Conservation (phyloP, 2,329 filamentous ascomycete genomes). For the Aspergillus latus region DNA sequence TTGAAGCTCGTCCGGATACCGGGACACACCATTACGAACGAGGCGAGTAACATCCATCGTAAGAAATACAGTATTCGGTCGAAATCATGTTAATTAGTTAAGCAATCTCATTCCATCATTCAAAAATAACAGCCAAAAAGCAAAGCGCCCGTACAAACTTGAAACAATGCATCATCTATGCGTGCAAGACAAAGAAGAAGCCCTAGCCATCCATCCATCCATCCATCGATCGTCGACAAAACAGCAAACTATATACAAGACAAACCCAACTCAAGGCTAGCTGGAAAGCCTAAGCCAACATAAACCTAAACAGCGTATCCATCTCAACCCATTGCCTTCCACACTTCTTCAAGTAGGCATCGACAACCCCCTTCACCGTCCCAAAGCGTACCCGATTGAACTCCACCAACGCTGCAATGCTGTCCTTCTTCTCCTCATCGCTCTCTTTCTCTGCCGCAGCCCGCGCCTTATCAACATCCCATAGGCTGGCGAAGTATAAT, state of each 20-base stretch:
- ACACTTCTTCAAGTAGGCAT: constrained; percentile 83
- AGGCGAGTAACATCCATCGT: too few relatives aligned
- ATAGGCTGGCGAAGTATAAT: constrained; percentile 79
- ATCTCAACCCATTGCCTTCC: constrained; percentile 91
- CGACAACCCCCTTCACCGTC: constrained; percentile 73
- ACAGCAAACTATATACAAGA: constrained; percentile 28
- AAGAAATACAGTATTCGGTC: too few relatives aligned
- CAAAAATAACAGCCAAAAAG: neutral
- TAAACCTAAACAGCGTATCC: constrained; percentile 74
- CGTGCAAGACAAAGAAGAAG: neutral
- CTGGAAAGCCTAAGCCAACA: constrained; percentile 44
- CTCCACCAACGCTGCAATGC: constrained; percentile 70
- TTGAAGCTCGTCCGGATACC: too few relatives aligned
- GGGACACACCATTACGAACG: too few relatives aligned
- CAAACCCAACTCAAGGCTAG: too few relatives aligned
- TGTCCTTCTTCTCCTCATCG: constrained; percentile 58
- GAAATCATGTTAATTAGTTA: neutral
- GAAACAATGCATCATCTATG: neutral
- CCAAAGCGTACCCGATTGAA: constrained; percentile 79
- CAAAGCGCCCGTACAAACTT: neutral
- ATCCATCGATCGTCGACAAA: constrained; percentile 5
- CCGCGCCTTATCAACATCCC: constrained; percentile 83
- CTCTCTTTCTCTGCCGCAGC: constrained; percentile 51
- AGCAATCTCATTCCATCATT: neutral
- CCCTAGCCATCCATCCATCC: constrained; percentile 16